Percentiles rank a stretch among this genome's conserved stretches.
Conservation (phyloP, 2,329 filamentous ascomycete species). For the Ophiognomonia clavigignenti-juglandacearum region DNA sequence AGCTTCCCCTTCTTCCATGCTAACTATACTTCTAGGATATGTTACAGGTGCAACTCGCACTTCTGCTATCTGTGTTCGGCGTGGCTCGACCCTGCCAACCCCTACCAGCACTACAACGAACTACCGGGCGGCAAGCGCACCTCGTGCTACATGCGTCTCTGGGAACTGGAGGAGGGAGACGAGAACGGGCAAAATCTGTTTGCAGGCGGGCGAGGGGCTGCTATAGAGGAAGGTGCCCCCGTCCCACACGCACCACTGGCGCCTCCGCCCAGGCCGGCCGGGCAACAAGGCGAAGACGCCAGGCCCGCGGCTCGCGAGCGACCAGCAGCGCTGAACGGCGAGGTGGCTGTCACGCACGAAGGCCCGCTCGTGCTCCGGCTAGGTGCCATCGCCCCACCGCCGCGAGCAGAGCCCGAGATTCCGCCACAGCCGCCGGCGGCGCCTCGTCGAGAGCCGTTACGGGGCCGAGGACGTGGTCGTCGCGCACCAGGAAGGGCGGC, state of each 20-base stretch:
- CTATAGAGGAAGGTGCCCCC: constrained; percentile 5
- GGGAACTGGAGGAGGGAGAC: constrained; percentile 85
- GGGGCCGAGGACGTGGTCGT: constrained; percentile 21
- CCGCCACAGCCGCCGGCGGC: constrained; percentile 22
- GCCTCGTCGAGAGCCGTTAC: constrained; percentile 13
- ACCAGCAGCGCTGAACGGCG: constrained; percentile 23
- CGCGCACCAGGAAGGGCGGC: too few species aligned
- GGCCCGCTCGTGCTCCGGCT: constrained; percentile 54
- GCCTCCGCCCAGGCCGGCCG: constrained; percentile 4
- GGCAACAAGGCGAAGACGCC: not conserved
- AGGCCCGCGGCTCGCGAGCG: not conserved
- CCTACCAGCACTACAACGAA: constrained; percentile 84
- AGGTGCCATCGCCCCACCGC: constrained; percentile 33
- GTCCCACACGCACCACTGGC: constrained; percentile 17
- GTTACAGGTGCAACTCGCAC: constrained; percentile 82
- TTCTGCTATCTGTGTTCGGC: constrained; percentile 92
- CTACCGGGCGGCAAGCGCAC: constrained; percentile 46
- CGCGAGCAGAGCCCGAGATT: constrained; percentile 23
- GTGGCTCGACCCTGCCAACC: constrained; percentile 78
- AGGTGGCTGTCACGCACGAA: constrained; percentile 46
- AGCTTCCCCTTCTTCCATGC: not conserved
- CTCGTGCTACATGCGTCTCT: constrained; percentile 77
- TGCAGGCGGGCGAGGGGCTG: constrained; percentile 29
- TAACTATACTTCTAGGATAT: constrained; percentile 43
- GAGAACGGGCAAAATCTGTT: constrained; percentile 27